Percentiles rank a stretch among this genome's conserved stretches.
phyloP scores from a whole-genome alignment of 768 basidiomycete genomes.

The Boletus vermiculosoides region DNA sequence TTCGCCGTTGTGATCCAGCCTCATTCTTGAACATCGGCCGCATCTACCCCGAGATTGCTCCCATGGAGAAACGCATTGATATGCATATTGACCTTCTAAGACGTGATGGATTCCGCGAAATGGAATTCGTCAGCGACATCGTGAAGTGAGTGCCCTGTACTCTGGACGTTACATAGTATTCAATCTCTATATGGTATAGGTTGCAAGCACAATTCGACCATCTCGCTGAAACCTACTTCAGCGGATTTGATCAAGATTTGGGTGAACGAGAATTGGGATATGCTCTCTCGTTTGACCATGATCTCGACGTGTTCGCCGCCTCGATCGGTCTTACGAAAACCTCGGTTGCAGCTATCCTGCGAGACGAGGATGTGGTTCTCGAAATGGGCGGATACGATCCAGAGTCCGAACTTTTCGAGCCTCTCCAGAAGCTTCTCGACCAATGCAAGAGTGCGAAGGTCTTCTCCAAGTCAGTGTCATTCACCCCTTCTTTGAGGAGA shows the following conservation, averaged over 20 bases:
- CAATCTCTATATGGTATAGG: conserved; percentile 41
- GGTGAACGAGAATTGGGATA: conserved; percentile 89
- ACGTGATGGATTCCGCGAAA: conserved; percentile 88
- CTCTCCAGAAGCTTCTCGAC: conserved; percentile 79
- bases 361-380: conserved; percentile 74
- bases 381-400: conserved; percentile 77
- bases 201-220: conserved; percentile 94
- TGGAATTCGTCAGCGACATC: conserved; percentile 91
- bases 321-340: conserved; percentile 90
- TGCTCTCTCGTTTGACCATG: conserved; percentile 78
- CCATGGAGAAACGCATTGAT: conserved; percentile 89
- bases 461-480: conserved; percentile 62
- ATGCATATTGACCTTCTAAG: conserved; percentile 84
- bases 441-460: conserved; percentile 79
- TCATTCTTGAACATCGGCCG: conserved; percentile 85
- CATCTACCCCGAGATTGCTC: conserved; percentile 78
- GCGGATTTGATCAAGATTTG: conserved; percentile 78
- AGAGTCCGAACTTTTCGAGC: conserved; percentile 73
- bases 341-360: conserved; percentile 64
- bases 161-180: background rate
- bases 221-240: conserved; percentile 84
- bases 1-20: conserved; percentile 77
- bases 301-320: conserved; percentile 92
- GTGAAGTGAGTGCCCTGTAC: conserved; percentile 63
- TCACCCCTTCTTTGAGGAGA: background rate